Conservation (phyloP, 2,329 filamentous ascomycete species). For the Claviceps sp. region DNA sequence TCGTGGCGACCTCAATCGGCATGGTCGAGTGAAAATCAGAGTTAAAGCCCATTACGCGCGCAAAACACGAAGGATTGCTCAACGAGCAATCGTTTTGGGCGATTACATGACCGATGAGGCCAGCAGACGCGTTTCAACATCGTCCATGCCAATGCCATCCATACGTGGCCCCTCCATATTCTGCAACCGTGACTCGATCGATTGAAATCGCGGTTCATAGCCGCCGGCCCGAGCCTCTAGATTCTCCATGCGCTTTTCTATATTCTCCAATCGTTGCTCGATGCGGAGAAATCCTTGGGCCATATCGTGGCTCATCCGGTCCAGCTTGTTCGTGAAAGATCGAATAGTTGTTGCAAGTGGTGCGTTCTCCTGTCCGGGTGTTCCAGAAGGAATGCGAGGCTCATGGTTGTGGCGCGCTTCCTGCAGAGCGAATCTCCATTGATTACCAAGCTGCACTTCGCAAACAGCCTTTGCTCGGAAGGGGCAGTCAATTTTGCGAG, state of each 20-base stretch:
- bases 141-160: slow-evolving; percentile 31
- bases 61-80: background rate
- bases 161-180: slow-evolving; percentile 28
- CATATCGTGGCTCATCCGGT: slow-evolving; percentile 44
- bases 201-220: slow-evolving; percentile 32
- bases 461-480: slow-evolving; percentile 52
- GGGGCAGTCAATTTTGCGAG: slow-evolving; percentile 50
- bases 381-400: slow-evolving; percentile 39
- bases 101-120: slow-evolving; percentile 30
- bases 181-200: slow-evolving; percentile 28
- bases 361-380: slow-evolving; percentile 43
- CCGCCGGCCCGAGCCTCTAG: slow-evolving; percentile 32
- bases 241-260: slow-evolving; percentile 42
- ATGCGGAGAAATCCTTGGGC: slow-evolving; percentile 37
- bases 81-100: slow-evolving; percentile 1
- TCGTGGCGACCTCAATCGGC: background rate
- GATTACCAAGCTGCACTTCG: slow-evolving; percentile 47
- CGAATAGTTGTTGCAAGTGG: slow-evolving; percentile 44
- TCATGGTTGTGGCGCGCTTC: slow-evolving; percentile 50
- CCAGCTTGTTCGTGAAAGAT: slow-evolving; percentile 45
- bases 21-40: background rate
- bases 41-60: no score
- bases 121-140: slow-evolving; percentile 30
- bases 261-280: slow-evolving; percentile 33
- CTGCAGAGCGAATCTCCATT: slow-evolving; percentile 51